phyloP scores from a whole-genome alignment of 805 yeast genomes.

The Teunomyces barrocoloradensis region DNA sequence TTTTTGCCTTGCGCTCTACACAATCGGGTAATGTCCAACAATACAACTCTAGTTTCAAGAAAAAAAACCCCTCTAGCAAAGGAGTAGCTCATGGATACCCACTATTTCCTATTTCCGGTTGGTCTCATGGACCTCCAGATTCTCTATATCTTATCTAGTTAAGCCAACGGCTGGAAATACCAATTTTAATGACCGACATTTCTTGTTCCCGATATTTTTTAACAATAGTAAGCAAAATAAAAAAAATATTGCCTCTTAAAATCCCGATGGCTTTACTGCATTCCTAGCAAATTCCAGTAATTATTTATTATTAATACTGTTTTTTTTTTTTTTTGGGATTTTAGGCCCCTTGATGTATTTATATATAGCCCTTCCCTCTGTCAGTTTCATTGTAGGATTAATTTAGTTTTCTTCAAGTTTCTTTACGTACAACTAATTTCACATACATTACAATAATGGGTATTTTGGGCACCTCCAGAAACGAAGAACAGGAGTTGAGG shows the following conservation, averaged over 20 bases:
- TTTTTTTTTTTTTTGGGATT: neutral
- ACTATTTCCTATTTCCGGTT: neutral
- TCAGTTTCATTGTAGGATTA: neutral
- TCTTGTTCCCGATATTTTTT: neutral
- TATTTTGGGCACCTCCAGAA: conserved; percentile 31
- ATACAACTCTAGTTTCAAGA: no score
- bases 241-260: neutral
- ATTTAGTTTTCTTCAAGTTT: neutral
- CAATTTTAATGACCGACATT: neutral
- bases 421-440: neutral
- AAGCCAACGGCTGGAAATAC: neutral
- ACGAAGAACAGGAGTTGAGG: conserved; percentile 28
- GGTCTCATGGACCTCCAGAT: neutral
- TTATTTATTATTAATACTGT: neutral
- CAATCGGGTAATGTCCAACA: no score
- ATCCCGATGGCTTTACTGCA: neutral
- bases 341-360: neutral
- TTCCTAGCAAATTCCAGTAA: neutral
- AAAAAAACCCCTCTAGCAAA: no score
- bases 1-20: no score
- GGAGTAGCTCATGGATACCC: no score
- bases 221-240: neutral
- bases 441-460: conserved; percentile 22
- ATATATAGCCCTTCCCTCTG: neutral
- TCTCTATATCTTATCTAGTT: neutral